Percentiles rank a stretch among this genome's conserved stretches.
phyloP scores from a whole-genome alignment of 805 yeast species.

The Zygosaccharomyces siamensis region DNA sequence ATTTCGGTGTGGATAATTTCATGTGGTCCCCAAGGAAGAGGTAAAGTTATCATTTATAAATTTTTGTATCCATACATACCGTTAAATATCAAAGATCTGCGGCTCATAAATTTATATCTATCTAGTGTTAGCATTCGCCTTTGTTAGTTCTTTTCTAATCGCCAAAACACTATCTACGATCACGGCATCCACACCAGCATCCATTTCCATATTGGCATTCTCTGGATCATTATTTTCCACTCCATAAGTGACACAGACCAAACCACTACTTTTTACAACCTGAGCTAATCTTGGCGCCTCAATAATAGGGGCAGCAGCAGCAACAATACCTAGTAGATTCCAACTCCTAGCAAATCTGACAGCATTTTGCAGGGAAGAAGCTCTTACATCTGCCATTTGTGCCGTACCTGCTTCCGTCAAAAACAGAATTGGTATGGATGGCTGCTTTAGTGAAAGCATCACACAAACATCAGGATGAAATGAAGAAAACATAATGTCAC shows the following conservation, averaged over 20 bases:
- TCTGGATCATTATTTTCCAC: constrained; percentile 77
- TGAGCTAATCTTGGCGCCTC: constrained; percentile 83
- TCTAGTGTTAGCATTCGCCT: constrained; percentile 11
- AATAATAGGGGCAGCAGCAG: constrained; percentile 83
- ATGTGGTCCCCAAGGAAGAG: constrained; percentile 28
- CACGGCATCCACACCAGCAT: constrained; percentile 97
- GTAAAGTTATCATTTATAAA: background rate
- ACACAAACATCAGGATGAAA: constrained; percentile 93
- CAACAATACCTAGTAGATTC: constrained; percentile 87
- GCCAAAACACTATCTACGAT: constrained; percentile 93
- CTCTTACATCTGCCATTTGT: constrained; percentile 84
- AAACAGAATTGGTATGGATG: constrained; percentile 84
- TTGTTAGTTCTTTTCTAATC: constrained; percentile 73
- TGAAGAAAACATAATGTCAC: constrained; percentile 86
- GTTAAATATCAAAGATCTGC: too few species aligned
- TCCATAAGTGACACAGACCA: constrained; percentile 93
- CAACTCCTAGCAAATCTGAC: constrained; percentile 85
- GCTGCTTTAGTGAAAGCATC: constrained; percentile 83
- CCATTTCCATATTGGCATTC: constrained; percentile 77
- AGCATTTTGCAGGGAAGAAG: constrained; percentile 83
- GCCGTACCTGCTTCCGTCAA: constrained; percentile 85
- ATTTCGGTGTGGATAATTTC: constrained; percentile 28
- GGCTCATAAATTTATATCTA: background rate
- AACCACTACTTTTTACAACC: constrained; percentile 85
- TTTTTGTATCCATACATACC: constrained; percentile 53